phyloP scores from a whole-genome alignment of 2,329 filamentous ascomycete genomes.

The Septoria linicola region DNA sequence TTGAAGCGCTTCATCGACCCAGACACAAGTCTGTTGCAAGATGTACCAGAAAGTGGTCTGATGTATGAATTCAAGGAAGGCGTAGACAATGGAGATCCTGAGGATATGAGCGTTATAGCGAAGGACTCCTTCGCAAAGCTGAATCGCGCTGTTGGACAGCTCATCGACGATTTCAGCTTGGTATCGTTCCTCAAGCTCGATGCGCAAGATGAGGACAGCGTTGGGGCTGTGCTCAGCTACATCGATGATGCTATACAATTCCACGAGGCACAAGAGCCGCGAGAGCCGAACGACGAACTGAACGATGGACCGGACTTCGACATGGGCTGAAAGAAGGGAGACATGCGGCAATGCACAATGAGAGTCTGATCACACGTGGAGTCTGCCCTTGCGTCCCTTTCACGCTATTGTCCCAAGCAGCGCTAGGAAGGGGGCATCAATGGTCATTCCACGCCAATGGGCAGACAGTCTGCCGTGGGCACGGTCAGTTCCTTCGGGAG shows the following conservation, averaged over 20 bases:
- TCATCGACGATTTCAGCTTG: slow-evolving; percentile 98
- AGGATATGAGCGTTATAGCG: slow-evolving; percentile 68
- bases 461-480: no score
- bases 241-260: slow-evolving; percentile 94
- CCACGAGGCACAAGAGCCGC: slow-evolving; percentile 89
- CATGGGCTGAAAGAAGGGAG: slow-evolving; percentile 39
- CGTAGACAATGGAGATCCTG: slow-evolving; percentile 56
- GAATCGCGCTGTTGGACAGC: slow-evolving; percentile 80
- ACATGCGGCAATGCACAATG: neutral
- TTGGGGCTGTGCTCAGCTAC: slow-evolving; percentile 79
- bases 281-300: slow-evolving; percentile 68
- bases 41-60: slow-evolving; percentile 62
- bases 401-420: no score
- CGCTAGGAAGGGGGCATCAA: no score
- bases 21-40: slow-evolving; percentile 77
- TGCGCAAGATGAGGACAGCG: slow-evolving; percentile 86
- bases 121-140: slow-evolving; percentile 78
- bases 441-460: no score
- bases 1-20: slow-evolving; percentile 87
- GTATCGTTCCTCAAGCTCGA: slow-evolving; percentile 91
- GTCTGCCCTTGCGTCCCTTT: no score
- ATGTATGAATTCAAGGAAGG: slow-evolving; percentile 43
- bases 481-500: no score
- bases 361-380: no score
- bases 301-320: slow-evolving; percentile 50